A percentile compares a stretch with the other conserved stretches of the same genome.
Evolutionary conservation across 257 asterid genomes (phyloP).

Genomic region (Solanum corneliomulleri): DNA sequence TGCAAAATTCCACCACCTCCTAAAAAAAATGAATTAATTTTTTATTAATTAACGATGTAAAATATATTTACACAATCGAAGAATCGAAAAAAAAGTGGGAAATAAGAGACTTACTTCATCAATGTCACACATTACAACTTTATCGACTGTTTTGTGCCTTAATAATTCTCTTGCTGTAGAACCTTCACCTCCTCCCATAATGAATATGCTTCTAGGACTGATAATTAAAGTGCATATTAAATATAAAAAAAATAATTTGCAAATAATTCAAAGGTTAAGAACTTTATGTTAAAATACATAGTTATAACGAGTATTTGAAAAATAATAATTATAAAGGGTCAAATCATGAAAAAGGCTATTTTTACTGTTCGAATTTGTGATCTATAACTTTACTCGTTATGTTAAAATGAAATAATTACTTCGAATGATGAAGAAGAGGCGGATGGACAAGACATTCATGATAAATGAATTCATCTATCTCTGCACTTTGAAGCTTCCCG

Average conservation of each 20-base stretch:
- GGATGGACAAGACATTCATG: constrained; percentile 96
- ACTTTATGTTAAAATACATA: neutral
- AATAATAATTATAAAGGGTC: too few species aligned
- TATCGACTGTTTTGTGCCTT: constrained; percentile 64
- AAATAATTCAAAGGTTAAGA: neutral
- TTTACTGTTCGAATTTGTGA: neutral
- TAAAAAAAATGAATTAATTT: neutral
- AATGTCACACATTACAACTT: constrained; percentile 91
- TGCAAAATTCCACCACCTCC: constrained; percentile 95
- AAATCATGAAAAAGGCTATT: neutral
- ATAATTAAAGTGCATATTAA: neutral
- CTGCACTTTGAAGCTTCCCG: constrained; percentile 97
- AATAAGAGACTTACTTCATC: constrained; percentile 46
- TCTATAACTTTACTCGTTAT: too few species aligned
- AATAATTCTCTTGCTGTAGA: constrained; percentile 89
- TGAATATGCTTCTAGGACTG: constrained; percentile 81
- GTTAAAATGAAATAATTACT: constrained; percentile 12
- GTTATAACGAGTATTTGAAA: neutral
- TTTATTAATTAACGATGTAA: neutral
- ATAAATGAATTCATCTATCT: constrained; percentile 85
- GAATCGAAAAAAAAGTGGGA: neutral
- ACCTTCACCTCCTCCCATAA: constrained; percentile 99
- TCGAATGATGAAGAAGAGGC: constrained; percentile 58
- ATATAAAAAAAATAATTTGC: neutral
- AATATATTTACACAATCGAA: neutral